Conservation (phyloP, 495 filamentous ascomycete genomes). For the Aspergillus kassunensis region DNA sequence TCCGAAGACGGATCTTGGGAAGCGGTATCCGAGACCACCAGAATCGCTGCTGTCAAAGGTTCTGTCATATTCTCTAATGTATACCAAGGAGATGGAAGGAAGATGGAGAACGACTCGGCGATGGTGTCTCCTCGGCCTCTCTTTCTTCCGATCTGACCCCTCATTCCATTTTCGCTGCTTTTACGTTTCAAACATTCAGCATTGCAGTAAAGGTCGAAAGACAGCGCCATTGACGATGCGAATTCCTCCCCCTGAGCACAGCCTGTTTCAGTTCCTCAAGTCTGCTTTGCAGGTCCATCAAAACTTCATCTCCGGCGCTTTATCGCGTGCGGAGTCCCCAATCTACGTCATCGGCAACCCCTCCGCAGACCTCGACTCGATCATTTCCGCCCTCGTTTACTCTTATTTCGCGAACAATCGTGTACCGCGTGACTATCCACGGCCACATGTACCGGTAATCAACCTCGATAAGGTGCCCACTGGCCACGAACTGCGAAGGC, state of each 20-base stretch:
- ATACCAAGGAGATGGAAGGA: neutral
- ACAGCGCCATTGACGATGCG: neutral
- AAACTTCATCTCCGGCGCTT: slow-evolving; percentile 27
- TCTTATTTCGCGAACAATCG: slow-evolving; percentile 66
- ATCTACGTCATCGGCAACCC: slow-evolving; percentile 48
- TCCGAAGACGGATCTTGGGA: slow-evolving; percentile 77
- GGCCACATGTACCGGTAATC: slow-evolving; percentile 73
- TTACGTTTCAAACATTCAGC: neutral
- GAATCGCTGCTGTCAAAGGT: slow-evolving; percentile 55
- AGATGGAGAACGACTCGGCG: neutral
- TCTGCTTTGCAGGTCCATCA: slow-evolving; percentile 33
- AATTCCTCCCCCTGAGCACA: slow-evolving; percentile 1
- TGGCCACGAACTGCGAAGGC: slow-evolving; percentile 48
- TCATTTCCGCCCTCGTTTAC: slow-evolving; percentile 78
- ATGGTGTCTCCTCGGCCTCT: neutral
- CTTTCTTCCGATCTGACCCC: slow-evolving; percentile 4
- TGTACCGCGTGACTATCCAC: slow-evolving; percentile 23
- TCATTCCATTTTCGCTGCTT: neutral
- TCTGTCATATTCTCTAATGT: slow-evolving; percentile 17
- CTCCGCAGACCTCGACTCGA: slow-evolving; percentile 80
- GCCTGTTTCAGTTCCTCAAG: slow-evolving; percentile 39
- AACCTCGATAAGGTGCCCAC: slow-evolving; percentile 65
- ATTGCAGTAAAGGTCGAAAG: neutral
- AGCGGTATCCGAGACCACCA: slow-evolving; percentile 94
- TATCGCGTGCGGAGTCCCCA: slow-evolving; percentile 25